These are phyloP conservation scores for Aspergillus neotritici DNA, from an alignment of 2,329 filamentous ascomycete species.

Conservation along the genomic window DNA sequence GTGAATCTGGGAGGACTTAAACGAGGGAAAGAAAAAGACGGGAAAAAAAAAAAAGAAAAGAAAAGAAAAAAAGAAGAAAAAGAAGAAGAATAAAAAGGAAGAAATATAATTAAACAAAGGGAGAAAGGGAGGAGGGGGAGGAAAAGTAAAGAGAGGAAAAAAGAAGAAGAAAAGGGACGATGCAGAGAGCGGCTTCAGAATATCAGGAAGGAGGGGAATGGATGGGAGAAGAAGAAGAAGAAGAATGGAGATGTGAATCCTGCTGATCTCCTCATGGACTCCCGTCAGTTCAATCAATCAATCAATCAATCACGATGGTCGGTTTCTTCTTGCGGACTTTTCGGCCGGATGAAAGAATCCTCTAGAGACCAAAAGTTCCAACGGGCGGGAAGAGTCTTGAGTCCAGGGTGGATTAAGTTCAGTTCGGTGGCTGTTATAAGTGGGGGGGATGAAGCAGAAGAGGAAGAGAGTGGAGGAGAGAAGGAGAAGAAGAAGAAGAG, in stretches of 20 bases:
- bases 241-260: constrained; percentile 5
- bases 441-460: constrained; percentile 9
- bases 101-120: constrained; percentile 8
- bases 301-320: too few relatives aligned
- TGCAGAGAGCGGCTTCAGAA: constrained; percentile 15
- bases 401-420: too few relatives aligned
- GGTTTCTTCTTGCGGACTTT: too few relatives aligned
- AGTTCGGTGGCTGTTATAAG: too few relatives aligned
- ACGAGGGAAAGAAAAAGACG: not conserved
- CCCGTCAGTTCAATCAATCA: too few relatives aligned
- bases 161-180: constrained; percentile 12
- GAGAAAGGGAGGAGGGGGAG: not conserved
- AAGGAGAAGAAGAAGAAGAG: constrained; percentile 2
- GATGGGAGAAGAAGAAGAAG: constrained; percentile 3
- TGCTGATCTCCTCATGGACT: too few relatives aligned
- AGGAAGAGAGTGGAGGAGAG: constrained; percentile 9
- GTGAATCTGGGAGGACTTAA: constrained; percentile 12
- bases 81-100: constrained; percentile 1
- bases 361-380: too few relatives aligned
- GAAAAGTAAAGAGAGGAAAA: not conserved
- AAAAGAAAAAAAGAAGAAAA: constrained; percentile 10
- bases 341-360: too few relatives aligned
- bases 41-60: constrained; percentile 3
- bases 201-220: constrained; percentile 14
- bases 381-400: too few relatives aligned